phyloP scores from a whole-genome alignment of 495 filamentous ascomycete genomes.

The Penicillium maclennaniae region DNA sequence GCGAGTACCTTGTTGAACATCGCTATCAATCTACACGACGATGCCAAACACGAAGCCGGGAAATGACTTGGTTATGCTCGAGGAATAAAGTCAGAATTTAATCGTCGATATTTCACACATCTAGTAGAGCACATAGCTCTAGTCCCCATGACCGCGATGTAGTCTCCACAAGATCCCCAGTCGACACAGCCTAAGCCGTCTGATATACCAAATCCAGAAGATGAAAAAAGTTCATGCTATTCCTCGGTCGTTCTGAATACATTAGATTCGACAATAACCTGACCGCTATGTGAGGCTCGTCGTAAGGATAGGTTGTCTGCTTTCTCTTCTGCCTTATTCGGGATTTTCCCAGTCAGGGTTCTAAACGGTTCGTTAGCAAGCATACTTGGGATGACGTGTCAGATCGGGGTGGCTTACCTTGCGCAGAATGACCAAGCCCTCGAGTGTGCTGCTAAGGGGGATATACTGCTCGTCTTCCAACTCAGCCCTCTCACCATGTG shows the following conservation, averaged over 20 bases:
- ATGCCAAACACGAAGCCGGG: neutral
- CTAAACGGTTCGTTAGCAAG: slow-evolving; percentile 33
- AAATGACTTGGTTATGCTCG: neutral
- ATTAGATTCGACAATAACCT: slow-evolving; percentile 35
- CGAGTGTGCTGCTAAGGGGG: slow-evolving; percentile 80
- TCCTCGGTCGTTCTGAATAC: slow-evolving; percentile 40
- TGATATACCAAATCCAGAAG: slow-evolving; percentile 11
- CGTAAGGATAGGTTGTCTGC: slow-evolving; percentile 15
- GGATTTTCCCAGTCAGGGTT: slow-evolving; percentile 53
- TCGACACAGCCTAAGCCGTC: neutral
- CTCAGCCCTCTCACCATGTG: slow-evolving; percentile 92
- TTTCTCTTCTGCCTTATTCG: slow-evolving; percentile 28
- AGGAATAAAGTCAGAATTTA: neutral
- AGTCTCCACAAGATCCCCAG: slow-evolving; percentile 9
- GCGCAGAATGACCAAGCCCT: slow-evolving; percentile 92
- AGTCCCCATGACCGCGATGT: neutral
- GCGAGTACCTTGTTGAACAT: slow-evolving; percentile 9
- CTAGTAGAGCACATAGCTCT: neutral
- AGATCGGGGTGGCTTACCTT: slow-evolving; percentile 63
- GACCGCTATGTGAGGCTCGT: slow-evolving; percentile 16
- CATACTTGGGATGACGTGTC: neutral
- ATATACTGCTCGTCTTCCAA: slow-evolving; percentile 97
- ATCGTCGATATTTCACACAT: neutral
- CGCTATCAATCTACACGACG: neutral
- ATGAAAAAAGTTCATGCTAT: slow-evolving; percentile 27